Conservation (phyloP, 768 basidiomycete species). For the Lanmaoa rubissima region DNA sequence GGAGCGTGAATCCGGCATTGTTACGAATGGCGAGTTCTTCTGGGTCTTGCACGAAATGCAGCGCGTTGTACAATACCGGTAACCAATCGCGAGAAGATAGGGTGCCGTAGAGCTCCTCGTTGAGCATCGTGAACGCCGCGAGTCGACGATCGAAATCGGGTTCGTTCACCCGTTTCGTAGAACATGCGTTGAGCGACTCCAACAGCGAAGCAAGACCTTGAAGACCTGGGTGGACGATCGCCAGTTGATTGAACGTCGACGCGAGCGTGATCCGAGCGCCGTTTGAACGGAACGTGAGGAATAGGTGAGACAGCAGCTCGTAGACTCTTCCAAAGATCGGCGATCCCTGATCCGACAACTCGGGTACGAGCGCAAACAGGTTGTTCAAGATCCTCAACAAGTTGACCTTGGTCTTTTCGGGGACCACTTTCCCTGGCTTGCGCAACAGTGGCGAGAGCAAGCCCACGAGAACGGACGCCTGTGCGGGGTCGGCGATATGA, state of each 20-base stretch:
- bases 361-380: conserved; percentile 65
- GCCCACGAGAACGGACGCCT: conserved; percentile 69
- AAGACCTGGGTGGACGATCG: conserved; percentile 41
- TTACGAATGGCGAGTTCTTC: conserved; percentile 84
- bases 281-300: conserved; percentile 73
- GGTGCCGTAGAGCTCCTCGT: conserved; percentile 56
- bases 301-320: conserved; percentile 68
- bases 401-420: conserved; percentile 85
- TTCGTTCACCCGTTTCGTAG: conserved; percentile 78
- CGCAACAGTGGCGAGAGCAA: conserved; percentile 81
- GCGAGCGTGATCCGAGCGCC: conserved; percentile 69
- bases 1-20: conserved; percentile 73
- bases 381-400: conserved; percentile 68
- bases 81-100: conserved; percentile 68
- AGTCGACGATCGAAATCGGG: conserved; percentile 90
- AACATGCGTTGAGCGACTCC: conserved; percentile 81
- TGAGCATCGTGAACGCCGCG: conserved; percentile 68
- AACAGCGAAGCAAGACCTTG: conserved; percentile 52
- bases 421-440: conserved; percentile 68
- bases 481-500: conserved; percentile 62
- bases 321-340: conserved; percentile 51
- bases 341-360: conserved; percentile 47
- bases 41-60: conserved; percentile 86
- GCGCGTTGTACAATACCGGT: conserved; percentile 77
- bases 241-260: conserved; percentile 56